These are phyloP conservation scores for Tilletiaria anomala DNA, from an alignment of 1,284 basidiomycete species.

Conservation along the genomic window DNA sequence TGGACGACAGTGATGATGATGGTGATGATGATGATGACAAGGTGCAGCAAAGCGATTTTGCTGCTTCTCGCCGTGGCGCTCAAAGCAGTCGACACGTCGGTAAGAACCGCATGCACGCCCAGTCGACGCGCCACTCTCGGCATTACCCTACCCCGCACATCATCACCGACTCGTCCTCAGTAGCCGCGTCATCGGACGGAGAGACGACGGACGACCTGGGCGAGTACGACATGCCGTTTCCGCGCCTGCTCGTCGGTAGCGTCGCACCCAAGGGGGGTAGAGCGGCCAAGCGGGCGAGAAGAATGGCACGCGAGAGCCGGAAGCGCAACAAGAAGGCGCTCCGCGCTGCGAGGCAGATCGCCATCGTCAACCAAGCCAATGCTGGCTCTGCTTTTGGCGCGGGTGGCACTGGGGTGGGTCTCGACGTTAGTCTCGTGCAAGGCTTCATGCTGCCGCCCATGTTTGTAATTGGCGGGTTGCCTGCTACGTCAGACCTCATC, in stretches of 20 bases:
- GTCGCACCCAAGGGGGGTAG: conserved; percentile 35
- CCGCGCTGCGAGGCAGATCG: too few species aligned
- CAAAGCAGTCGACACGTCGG: neutral
- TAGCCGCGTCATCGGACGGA: conserved; percentile 12
- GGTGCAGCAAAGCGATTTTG: neutral
- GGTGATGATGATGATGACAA: conserved; percentile 1
- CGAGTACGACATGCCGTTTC: conserved; percentile 38
- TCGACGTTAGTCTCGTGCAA: too few species aligned
- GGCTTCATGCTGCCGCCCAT: too few species aligned
- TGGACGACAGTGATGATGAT: conserved; percentile 3
- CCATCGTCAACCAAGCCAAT: too few species aligned
- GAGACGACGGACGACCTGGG: conserved; percentile 38
- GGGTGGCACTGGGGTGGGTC: too few species aligned
- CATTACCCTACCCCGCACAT: neutral
- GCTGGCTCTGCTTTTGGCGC: too few species aligned
- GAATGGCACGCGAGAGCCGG: too few species aligned
- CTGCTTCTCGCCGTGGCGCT: too few species aligned
- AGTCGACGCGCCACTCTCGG: neutral
- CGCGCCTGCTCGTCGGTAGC: conserved; percentile 33
- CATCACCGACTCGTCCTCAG: neutral
- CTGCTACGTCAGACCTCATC: too few species aligned
- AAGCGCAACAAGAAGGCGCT: too few species aligned
- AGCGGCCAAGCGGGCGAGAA: too few species aligned
- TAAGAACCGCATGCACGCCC: neutral
- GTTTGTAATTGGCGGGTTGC: too few species aligned